These are phyloP conservation scores for Lecanicillium sp. DNA, from an alignment of 2,329 filamentous ascomycete species.

Conservation along the genomic window DNA sequence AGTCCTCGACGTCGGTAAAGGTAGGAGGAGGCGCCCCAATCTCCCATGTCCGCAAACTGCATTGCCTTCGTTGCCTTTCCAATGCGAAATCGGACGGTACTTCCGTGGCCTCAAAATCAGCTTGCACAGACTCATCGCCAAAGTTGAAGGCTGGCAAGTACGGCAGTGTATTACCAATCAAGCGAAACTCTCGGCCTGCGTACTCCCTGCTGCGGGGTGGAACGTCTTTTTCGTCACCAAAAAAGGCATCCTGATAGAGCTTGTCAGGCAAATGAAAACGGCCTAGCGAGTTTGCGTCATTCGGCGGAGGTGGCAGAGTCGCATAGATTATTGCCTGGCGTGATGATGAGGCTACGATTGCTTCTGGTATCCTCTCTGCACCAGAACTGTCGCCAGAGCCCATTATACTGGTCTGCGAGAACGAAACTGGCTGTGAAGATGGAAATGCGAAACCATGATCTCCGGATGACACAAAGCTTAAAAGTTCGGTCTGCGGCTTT, in stretches of 20 bases:
- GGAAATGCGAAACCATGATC: not conserved
- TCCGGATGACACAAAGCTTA: not conserved
- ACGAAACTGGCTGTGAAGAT: conserved; percentile 5
- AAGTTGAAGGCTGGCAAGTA: conserved; percentile 76
- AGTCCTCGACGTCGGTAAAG: conserved; percentile 54
- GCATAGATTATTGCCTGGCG: conserved; percentile 17
- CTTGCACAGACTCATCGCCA: conserved; percentile 31
- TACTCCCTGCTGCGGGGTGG: conserved; percentile 74
- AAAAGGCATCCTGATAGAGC: conserved; percentile 81
- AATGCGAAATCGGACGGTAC: not conserved
- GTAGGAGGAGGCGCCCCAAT: conserved; percentile 66
- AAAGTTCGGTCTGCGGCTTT: not conserved
- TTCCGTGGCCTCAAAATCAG: not conserved
- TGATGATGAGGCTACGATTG: not conserved
- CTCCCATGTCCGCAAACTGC: conserved; percentile 62
- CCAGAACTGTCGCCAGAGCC: not conserved
- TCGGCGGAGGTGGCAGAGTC: conserved; percentile 22
- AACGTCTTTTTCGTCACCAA: conserved; percentile 77
- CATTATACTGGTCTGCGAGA: not conserved
- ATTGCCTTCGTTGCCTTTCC: conserved; percentile 17
- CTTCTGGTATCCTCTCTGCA: conserved; percentile 2
- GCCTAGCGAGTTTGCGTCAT: conserved; percentile 20
- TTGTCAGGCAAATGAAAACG: conserved; percentile 48
- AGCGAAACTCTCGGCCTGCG: conserved; percentile 76
- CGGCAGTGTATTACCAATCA: conserved; percentile 68